Conservation (phyloP, 495 filamentous ascomycete species). For the Daldinia childiae region DNA sequence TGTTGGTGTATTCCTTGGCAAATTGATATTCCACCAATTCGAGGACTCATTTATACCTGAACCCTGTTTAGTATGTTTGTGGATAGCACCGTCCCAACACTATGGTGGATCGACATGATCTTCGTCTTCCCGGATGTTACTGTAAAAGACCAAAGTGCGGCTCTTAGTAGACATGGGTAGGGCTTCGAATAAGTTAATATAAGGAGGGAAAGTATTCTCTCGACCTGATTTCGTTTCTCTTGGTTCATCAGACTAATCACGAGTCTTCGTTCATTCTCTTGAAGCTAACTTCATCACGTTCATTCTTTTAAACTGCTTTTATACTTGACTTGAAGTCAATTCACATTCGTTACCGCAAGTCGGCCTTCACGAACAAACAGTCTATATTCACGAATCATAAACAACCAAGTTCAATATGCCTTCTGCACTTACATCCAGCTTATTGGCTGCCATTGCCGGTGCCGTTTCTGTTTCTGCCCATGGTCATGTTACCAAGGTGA, state of each 20-base stretch:
- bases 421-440: conserved; percentile 27
- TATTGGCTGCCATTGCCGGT: conserved; percentile 58
- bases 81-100: conserved; percentile 3
- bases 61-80: background rate
- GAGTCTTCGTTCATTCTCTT: background rate
- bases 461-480: conserved; percentile 66
- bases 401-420: conserved; percentile 10
- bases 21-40: conserved; percentile 1
- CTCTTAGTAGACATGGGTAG: background rate
- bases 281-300: background rate
- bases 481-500: conserved; percentile 65
- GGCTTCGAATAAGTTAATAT: background rate
- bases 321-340: conserved; percentile 27
- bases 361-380: background rate
- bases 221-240: background rate
- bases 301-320: conserved; percentile 12
- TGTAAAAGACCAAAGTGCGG: conserved; percentile 1
- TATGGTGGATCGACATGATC: conserved; percentile 24
- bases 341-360: conserved; percentile 25
- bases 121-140: background rate
- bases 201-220: background rate
- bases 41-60: background rate
- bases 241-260: background rate
- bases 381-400: background rate
- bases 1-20: background rate